Conservation (phyloP, 495 filamentous ascomycete genomes). For the Hypoxylon trugodes region DNA sequence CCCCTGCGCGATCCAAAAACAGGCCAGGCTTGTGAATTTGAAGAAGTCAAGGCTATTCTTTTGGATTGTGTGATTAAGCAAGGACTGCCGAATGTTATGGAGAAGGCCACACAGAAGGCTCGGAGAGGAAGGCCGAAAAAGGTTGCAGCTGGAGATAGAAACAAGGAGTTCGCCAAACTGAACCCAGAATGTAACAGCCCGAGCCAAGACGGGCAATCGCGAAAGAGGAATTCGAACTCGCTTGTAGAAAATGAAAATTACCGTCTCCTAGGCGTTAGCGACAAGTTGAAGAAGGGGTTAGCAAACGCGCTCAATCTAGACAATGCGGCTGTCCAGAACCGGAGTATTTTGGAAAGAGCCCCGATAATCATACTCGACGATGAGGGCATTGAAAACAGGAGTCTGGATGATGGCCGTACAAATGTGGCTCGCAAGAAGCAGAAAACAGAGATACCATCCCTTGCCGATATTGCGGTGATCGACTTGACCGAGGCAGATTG, state of each 20-base stretch:
- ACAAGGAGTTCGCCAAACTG: neutral
- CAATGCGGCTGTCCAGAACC: neutral
- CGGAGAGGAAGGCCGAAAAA: slow-evolving; percentile 10
- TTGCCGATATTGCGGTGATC: neutral
- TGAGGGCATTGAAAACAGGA: neutral
- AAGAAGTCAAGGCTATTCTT: slow-evolving; percentile 21
- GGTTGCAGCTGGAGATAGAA: neutral
- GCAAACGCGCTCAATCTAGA: neutral
- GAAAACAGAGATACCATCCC: neutral
- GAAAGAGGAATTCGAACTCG: neutral
- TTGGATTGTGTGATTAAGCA: slow-evolving; percentile 30
- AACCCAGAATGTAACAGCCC: neutral
- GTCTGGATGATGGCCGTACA: neutral
- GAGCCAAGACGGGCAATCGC: neutral
- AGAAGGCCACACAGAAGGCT: neutral
- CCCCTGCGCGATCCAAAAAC: slow-evolving; percentile 9
- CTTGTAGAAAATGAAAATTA: neutral
- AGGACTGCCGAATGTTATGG: slow-evolving; percentile 3
- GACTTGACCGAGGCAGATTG: slow-evolving; percentile 8
- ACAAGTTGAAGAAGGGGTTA: neutral
- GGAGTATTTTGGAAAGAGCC: neutral
- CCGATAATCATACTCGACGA: neutral
- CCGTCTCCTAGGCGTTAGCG: neutral
- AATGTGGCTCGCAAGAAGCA: neutral
- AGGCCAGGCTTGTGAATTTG: slow-evolving; percentile 6